A percentile compares a stretch with the other conserved stretches of the same genome.
Evolutionary conservation across 768 basidiomycete species (phyloP).

Genomic region (Gymnopilus dilepis): DNA sequence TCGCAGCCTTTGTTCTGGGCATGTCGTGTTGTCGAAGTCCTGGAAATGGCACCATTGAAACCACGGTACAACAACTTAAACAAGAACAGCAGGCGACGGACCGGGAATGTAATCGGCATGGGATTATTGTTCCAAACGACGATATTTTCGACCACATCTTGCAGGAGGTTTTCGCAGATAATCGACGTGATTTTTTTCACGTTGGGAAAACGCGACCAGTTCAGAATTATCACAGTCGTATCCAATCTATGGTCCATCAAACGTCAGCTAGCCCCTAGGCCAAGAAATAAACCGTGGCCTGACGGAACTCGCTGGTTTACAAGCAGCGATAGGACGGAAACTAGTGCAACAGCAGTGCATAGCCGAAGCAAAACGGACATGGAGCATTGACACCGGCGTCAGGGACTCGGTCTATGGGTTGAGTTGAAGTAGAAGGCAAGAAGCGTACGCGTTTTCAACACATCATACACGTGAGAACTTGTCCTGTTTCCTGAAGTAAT

Average conservation of each 20-base stretch:
- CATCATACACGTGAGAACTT: constrained; percentile 9
- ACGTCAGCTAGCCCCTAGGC: background rate
- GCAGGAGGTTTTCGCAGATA: constrained; percentile 53
- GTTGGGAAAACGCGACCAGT: constrained; percentile 72
- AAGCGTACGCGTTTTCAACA: background rate
- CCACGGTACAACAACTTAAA: background rate
- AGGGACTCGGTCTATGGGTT: background rate
- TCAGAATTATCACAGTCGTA: constrained; percentile 63
- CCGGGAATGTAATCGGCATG: constrained; percentile 43
- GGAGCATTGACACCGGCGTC: constrained; percentile 21
- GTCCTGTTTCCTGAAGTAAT: constrained; percentile 5
- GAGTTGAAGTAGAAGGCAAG: background rate
- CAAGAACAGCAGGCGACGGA: constrained; percentile 30
- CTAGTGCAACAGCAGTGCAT: background rate
- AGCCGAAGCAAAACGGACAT: background rate
- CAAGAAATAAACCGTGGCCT: background rate
- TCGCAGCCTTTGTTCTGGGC: constrained; percentile 47
- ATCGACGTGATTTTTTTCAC: constrained; percentile 57
- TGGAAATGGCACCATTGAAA: constrained; percentile 23
- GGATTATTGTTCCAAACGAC: constrained; percentile 72
- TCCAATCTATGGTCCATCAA: constrained; percentile 25
- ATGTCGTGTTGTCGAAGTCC: constrained; percentile 49
- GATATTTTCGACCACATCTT: constrained; percentile 51
- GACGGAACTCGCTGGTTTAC: background rate
- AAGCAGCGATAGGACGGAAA: constrained; percentile 15